These are phyloP conservation scores for Melastoma candidum DNA, from an alignment of 441 rosid genomes.

Conservation along the genomic window DNA sequence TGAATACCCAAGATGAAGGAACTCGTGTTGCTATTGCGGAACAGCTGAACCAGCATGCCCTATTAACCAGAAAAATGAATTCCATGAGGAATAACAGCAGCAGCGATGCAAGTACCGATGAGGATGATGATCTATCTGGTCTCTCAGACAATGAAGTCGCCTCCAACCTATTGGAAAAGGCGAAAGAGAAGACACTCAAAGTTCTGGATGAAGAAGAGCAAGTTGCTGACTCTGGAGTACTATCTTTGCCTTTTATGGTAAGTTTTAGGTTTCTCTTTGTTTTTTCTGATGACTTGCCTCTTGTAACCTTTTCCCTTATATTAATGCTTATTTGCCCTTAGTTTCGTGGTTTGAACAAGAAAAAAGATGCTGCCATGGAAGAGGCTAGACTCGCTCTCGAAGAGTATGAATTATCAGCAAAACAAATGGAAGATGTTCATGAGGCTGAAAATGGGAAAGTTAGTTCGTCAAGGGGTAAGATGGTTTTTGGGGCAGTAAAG, in stretches of 20 bases:
- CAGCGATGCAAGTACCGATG: conserved; percentile 64
- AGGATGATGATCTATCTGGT: conserved; percentile 37
- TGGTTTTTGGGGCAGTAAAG: conserved; percentile 62
- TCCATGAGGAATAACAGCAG: conserved; percentile 51
- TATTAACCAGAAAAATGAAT: conserved; percentile 78
- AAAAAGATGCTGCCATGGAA: conserved; percentile 53
- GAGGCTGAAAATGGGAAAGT: conserved; percentile 28
- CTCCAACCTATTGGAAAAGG: conserved; percentile 47
- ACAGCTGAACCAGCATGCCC: conserved; percentile 66
- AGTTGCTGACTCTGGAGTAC: conserved; percentile 59
- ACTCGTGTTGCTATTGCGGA: conserved; percentile 73
- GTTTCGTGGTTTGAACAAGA: conserved; percentile 73
- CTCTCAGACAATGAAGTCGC: conserved; percentile 46
- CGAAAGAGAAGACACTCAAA: conserved; percentile 63
- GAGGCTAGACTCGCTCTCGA: conserved; percentile 71
- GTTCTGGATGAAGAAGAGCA: conserved; percentile 55
- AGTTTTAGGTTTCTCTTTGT: not conserved
- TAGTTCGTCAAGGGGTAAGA: conserved; percentile 49
- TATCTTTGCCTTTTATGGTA: conserved; percentile 96
- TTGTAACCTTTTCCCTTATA: conserved; percentile 3
- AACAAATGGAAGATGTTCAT: conserved; percentile 36
- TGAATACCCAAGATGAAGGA: conserved; percentile 64
- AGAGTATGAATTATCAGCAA: conserved; percentile 49
- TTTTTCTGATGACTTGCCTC: conserved; percentile 3
- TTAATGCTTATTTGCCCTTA: conserved; percentile 16